A percentile compares a stretch with the other conserved stretches of the same genome.
Evolutionary conservation across 768 basidiomycete genomes (phyloP).

Genomic region (Leccinum aurantiacum): DNA sequence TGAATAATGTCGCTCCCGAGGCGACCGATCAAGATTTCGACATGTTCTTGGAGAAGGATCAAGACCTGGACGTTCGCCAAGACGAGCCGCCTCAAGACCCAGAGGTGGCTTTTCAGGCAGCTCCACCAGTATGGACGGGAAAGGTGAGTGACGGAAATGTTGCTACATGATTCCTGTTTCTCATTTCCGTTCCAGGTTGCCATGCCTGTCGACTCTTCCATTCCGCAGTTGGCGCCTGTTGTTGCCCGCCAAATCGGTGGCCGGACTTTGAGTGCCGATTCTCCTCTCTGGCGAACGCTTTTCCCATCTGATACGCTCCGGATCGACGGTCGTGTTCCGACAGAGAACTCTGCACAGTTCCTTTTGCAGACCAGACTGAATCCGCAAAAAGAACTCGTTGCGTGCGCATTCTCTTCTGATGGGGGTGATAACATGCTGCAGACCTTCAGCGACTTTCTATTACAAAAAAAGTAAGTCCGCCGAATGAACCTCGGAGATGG

Average conservation of each 20-base stretch:
- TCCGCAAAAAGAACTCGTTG: slow-evolving; percentile 73
- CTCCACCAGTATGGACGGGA: slow-evolving; percentile 70
- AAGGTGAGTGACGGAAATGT: slow-evolving; percentile 47
- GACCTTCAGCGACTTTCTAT: slow-evolving; percentile 62
- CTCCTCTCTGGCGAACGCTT: slow-evolving; percentile 70
- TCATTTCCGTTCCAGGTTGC: slow-evolving; percentile 50
- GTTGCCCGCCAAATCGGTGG: slow-evolving; percentile 82
- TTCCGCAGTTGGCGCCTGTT: slow-evolving; percentile 65
- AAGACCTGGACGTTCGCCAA: slow-evolving; percentile 33
- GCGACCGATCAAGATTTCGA: slow-evolving; percentile 83
- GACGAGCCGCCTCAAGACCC: slow-evolving; percentile 37
- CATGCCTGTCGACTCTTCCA: slow-evolving; percentile 76
- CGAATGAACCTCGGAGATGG: slow-evolving; percentile 8
- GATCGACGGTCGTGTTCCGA: slow-evolving; percentile 83
- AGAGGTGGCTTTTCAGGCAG: slow-evolving; percentile 52
- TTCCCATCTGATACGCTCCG: slow-evolving; percentile 69
- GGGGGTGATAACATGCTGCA: slow-evolving; percentile 50
- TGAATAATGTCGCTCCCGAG: slow-evolving; percentile 36
- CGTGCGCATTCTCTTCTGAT: slow-evolving; percentile 68
- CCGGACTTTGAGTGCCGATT: slow-evolving; percentile 52
- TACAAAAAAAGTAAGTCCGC: slow-evolving; percentile 64
- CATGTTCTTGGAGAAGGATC: slow-evolving; percentile 73
- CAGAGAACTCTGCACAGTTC: slow-evolving; percentile 74
- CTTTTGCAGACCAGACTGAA: slow-evolving; percentile 78
- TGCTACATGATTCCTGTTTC: slow-evolving; percentile 1